Conservation (phyloP, 345 rosid species). For the Microthlaspi erraticum region DNA sequence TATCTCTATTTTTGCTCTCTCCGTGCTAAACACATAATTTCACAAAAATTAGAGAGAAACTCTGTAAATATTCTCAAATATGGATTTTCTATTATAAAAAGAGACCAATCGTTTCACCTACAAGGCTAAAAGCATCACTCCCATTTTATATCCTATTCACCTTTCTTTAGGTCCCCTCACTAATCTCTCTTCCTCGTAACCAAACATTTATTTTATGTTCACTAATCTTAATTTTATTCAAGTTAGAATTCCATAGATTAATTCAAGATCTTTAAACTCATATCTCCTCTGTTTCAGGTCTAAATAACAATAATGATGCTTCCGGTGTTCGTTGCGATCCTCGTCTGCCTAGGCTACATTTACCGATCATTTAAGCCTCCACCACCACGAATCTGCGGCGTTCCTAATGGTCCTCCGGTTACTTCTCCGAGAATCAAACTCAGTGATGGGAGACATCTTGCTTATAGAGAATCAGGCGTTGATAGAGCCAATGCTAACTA, state of each 20-base stretch:
- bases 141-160: not conserved
- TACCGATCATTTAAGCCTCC: slow-evolving; percentile 67
- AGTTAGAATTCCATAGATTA: not conserved
- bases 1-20: slow-evolving; percentile 9
- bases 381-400: slow-evolving; percentile 74
- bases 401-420: slow-evolving; percentile 65
- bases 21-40: slow-evolving; percentile 9
- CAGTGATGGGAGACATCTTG: slow-evolving; percentile 76
- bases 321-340: slow-evolving; percentile 52
- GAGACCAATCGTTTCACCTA: not conserved
- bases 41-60: not conserved
- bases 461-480: slow-evolving; percentile 77
- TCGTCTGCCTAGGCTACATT: slow-evolving; percentile 58
- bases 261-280: slow-evolving; percentile 13
- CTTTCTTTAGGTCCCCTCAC: not conserved
- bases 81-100: slow-evolving; percentile 7
- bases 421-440: slow-evolving; percentile 77
- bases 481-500: slow-evolving; percentile 61
- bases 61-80: not conserved
- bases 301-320: slow-evolving; percentile 53
- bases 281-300: slow-evolving; percentile 12
- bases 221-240: not conserved
- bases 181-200: not conserved
- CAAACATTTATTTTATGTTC: not conserved
- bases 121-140: not conserved